Percentiles rank a stretch among this genome's conserved stretches.
Evolutionary conservation across 768 basidiomycete genomes (phyloP).

Genomic region (Amanita rubescens): DNA sequence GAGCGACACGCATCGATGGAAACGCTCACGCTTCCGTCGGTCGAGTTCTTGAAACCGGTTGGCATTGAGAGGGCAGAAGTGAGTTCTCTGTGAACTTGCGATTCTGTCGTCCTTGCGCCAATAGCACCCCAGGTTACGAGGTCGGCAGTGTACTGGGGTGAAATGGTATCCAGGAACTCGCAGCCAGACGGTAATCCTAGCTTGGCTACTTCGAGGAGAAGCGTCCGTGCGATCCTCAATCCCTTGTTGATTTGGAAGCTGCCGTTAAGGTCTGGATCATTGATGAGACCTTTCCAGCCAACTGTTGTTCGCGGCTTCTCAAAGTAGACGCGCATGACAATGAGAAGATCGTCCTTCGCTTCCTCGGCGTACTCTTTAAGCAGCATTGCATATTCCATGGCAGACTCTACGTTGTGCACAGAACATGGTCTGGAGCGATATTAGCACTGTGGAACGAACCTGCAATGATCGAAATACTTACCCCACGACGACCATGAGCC

Average conservation of each 20-base stretch:
- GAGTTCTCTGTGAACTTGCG: slow-evolving; percentile 88
- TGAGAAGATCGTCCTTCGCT: slow-evolving; percentile 80
- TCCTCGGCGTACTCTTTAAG: slow-evolving; percentile 74
- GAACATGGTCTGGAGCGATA: slow-evolving; percentile 70
- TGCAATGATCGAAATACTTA: slow-evolving; percentile 25
- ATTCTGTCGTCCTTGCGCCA: slow-evolving; percentile 88
- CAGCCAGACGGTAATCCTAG: slow-evolving; percentile 93
- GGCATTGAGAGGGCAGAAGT: slow-evolving; percentile 88
- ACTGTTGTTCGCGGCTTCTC: slow-evolving; percentile 95
- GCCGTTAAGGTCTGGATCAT: slow-evolving; percentile 91
- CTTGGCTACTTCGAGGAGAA: slow-evolving; percentile 85
- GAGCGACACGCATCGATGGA: slow-evolving; percentile 95
- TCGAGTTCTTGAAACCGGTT: slow-evolving; percentile 98
- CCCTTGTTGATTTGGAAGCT: slow-evolving; percentile 97
- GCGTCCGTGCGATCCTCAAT: slow-evolving; percentile 75
- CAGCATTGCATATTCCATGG: slow-evolving; percentile 78
- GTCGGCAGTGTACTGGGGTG: slow-evolving; percentile 87
- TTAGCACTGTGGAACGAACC: neutral
- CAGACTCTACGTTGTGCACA: slow-evolving; percentile 83
- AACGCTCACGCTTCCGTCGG: slow-evolving; percentile 86
- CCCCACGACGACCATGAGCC: slow-evolving; percentile 89
- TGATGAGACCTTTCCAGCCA: slow-evolving; percentile 99
- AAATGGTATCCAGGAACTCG: slow-evolving; percentile 78
- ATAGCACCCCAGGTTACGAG: slow-evolving; percentile 91
- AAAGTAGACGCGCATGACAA: slow-evolving; percentile 98